Conservation (phyloP, 139 green algal species). For the Picochlorum sp. region DNA sequence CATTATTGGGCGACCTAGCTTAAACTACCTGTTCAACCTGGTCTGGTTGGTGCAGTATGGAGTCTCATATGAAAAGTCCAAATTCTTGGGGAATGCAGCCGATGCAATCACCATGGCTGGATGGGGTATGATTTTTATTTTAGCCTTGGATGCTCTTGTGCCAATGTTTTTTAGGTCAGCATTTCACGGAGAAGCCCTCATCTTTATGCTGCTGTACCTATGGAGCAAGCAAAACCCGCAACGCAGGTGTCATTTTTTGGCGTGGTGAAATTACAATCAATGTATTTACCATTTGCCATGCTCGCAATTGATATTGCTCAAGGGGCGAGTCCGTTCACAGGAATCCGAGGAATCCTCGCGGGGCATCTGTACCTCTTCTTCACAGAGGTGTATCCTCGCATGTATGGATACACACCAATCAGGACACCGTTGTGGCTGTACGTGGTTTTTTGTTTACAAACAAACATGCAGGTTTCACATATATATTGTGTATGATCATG, state of each 20-base stretch:
- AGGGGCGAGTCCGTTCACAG: conserved; percentile 26
- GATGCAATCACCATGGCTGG: conserved; percentile 20
- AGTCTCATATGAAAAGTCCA: conserved; percentile 34
- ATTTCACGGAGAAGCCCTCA: conserved; percentile 39
- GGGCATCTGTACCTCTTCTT: conserved; percentile 41
- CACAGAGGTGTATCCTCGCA: conserved; percentile 34
- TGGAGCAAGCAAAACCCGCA: conserved; percentile 34
- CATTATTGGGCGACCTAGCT: conserved; percentile 35
- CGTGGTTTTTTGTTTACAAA: neutral
- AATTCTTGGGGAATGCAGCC: conserved; percentile 31
- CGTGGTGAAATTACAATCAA: conserved; percentile 32
- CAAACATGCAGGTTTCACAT: neutral
- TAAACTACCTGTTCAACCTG: conserved; percentile 35
- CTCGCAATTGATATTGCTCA: conserved; percentile 38
- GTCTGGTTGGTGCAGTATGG: conserved; percentile 47
- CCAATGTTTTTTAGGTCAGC: conserved; percentile 24
- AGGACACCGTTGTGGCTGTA: conserved; percentile 32
- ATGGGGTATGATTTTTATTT: conserved; percentile 10
- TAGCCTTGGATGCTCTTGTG: conserved; percentile 21
- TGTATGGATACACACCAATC: conserved; percentile 18
- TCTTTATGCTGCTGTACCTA: conserved; percentile 70
- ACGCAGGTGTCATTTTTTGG: conserved; percentile 38
- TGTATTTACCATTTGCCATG: conserved; percentile 58
- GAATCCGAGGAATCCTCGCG: conserved; percentile 43
- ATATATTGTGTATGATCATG: neutral